Percentiles rank a stretch among this genome's conserved stretches.
phyloP scores from a whole-genome alignment of 768 basidiomycete genomes.

The Omphalotus guepiniiformis region DNA sequence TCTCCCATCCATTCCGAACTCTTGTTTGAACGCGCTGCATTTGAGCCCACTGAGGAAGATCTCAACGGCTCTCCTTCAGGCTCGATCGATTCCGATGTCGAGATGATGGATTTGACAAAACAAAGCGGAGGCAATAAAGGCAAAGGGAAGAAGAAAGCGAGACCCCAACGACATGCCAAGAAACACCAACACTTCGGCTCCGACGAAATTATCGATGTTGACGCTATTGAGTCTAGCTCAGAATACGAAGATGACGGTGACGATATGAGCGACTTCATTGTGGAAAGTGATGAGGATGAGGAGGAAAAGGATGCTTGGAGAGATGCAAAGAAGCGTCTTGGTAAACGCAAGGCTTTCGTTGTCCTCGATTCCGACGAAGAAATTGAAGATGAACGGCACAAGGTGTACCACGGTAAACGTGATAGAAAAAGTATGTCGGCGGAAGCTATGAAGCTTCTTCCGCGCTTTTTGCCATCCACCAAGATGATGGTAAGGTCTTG shows the following conservation, averaged over 20 bases:
- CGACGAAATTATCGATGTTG: conserved; percentile 24
- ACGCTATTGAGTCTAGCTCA: conserved; percentile 22
- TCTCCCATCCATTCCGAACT: conserved; percentile 38
- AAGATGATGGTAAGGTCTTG: conserved; percentile 60
- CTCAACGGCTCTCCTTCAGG: conserved; percentile 20
- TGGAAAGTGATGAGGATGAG: conserved; percentile 48
- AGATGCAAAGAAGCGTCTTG: conserved; percentile 31
- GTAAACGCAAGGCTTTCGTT: conserved; percentile 33
- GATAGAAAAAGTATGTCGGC: conserved; percentile 24
- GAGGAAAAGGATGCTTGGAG: conserved; percentile 45
- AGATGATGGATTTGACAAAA: conserved; percentile 22
- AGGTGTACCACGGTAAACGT: conserved; percentile 35
- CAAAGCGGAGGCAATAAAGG: conserved; percentile 14
- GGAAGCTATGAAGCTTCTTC: conserved; percentile 40
- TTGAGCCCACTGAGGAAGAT: conserved; percentile 56
- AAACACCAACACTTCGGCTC: conserved; percentile 14
- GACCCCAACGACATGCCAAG: conserved; percentile 15
- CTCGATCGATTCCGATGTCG: conserved; percentile 26
- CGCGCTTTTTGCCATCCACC: conserved; percentile 61
- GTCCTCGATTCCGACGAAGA: conserved; percentile 45
- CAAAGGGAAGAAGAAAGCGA: conserved; percentile 25
- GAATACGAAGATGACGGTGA: conserved; percentile 33
- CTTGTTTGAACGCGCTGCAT: conserved; percentile 53
- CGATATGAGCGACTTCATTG: conserved; percentile 50
- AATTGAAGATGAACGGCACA: conserved; percentile 34